Percentiles rank a stretch among this genome's conserved stretches.
Evolutionary conservation across 176 grass and related monocot genomes (phyloP).

Genomic region (Melocanna baccifera): DNA sequence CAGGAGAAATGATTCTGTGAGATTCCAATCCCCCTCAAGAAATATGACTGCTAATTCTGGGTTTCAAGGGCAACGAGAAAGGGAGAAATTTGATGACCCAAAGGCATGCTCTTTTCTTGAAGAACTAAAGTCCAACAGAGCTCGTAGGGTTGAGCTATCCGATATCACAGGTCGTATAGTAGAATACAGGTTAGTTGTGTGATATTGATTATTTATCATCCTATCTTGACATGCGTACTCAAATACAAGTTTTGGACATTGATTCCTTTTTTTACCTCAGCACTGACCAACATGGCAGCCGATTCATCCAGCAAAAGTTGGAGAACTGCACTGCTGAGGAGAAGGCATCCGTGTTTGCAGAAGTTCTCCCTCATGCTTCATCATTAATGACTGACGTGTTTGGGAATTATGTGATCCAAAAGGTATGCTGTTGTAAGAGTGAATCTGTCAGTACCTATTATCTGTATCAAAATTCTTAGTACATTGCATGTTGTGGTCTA

Average conservation of each 20-base stretch:
- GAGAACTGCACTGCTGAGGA: constrained; percentile 84
- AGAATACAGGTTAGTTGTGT: constrained; percentile 78
- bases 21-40: constrained; percentile 50
- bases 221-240: constrained; percentile 6
- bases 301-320: constrained; percentile 99
- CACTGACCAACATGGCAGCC: constrained; percentile 95
- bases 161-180: constrained; percentile 79
- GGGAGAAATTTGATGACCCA: constrained; percentile 59
- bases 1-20: constrained; percentile 57
- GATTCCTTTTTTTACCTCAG: constrained; percentile 49
- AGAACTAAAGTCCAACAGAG: constrained; percentile 80
- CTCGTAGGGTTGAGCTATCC: constrained; percentile 70
- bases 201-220: constrained; percentile 19
- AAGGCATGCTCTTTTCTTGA: constrained; percentile 79
- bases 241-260: constrained; percentile 13
- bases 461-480: neutral
- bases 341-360: constrained; percentile 82
- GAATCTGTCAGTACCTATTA: neutral
- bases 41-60: constrained; percentile 38
- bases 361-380: constrained; percentile 85
- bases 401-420: constrained; percentile 99
- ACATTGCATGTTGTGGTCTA: neutral
- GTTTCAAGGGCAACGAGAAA: constrained; percentile 59
- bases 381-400: constrained; percentile 95
- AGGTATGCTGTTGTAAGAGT: constrained; percentile 49